Base-by-base conservation (phyloP, 2,329 filamentous ascomycete species). In the Claviceps citrina region DNA sequence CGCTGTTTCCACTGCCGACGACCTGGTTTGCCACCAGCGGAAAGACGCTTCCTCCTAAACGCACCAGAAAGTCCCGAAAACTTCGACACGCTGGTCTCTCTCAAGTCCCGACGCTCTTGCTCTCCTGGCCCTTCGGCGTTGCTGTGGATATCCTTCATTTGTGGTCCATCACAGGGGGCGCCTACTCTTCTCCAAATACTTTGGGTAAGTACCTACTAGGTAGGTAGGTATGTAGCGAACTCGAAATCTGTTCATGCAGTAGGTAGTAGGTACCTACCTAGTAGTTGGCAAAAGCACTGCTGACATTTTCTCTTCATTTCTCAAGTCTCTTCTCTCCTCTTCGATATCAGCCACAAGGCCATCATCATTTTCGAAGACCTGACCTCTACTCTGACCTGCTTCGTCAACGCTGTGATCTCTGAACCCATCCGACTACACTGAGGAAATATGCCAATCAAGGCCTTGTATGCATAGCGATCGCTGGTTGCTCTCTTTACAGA, bases 381-480 rank as follows among this genome's bases (percentile, higher is more conserved):
- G 36, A 16, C 36, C 26, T 31, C 26, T 38, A 30, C 31, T 38
- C 45, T 38, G 16, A 35, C 41, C 43, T 46, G 43, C 39, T 40
- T 44, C 32, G 22, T 24, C 42, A 36, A 31, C 33, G 31, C 39
- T 34, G 32, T 36, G 41, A 37, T 39, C 39, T 24, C 25, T 35
- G 41, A 39, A 33, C 40, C 39, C 25, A 24, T 22, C 22, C 7
- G 19, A 38, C 20, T 38, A 39, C 30, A 41, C 42, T 36, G 28
- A 45, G 35, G 52, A 55, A 47, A 47, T 41, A 48, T 46, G 27
- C 34, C 33, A 26, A 31, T 39, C 40, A 42, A 45, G 49, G 44
- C 42, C 51, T 56, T 62, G 51, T 64, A 65, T 63, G 57, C 46
- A 54, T 64, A 64, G 51, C 48, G 43, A 42, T 57, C 54, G 54